Conservation (phyloP, 345 rosid genomes). For the Eutrema yunnanense region DNA sequence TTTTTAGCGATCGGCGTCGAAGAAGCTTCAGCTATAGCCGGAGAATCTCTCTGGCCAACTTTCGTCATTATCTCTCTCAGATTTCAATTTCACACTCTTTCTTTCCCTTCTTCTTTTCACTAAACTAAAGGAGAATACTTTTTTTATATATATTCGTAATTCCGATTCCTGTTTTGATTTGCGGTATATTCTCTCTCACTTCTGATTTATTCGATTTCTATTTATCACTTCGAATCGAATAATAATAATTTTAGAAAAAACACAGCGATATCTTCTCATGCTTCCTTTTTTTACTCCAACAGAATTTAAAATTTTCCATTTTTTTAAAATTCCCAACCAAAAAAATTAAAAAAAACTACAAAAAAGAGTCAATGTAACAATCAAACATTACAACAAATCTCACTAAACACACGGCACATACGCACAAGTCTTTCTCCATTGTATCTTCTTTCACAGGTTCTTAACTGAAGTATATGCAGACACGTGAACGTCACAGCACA, state of each 20-base stretch:
- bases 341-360: no score
- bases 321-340: no score
- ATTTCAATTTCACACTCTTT: not conserved
- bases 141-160: not conserved
- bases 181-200: conserved; percentile 8
- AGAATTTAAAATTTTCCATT: no score
- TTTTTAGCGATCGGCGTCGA: not conserved
- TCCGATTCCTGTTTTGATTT: conserved; percentile 7
- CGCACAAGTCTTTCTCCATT: no score
- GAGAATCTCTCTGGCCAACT: conserved; percentile 27
- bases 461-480: conserved; percentile 52
- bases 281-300: not conserved
- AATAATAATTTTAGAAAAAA: no score
- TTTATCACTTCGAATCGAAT: no score
- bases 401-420: no score
- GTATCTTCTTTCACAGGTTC: conserved; percentile 30
- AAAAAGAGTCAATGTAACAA: not conserved
- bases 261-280: no score
- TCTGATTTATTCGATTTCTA: not conserved
- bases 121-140: not conserved
- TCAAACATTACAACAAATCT: no score
- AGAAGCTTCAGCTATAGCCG: conserved; percentile 2
- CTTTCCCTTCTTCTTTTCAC: not conserved
- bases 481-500: conserved; percentile 42
- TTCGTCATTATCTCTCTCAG: conserved; percentile 19